Evolutionary conservation across 2,329 filamentous ascomycete species (phyloP).

Genomic region (Clonostachys byssicola): DNA sequence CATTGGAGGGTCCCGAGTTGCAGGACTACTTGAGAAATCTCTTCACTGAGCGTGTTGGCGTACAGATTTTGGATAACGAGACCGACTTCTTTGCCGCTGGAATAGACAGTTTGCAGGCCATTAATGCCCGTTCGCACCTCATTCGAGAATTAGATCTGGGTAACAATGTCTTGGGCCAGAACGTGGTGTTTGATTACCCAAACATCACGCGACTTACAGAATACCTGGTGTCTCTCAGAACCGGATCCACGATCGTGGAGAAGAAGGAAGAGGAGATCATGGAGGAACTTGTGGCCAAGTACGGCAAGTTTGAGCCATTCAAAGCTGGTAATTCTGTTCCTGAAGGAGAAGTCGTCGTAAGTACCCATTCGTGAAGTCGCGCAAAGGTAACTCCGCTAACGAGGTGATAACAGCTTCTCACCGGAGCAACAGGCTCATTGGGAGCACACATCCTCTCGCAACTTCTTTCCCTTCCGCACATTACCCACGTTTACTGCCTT

Average conservation of each 20-base stretch:
- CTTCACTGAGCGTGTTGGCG: slow-evolving; percentile 8
- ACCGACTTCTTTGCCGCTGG: slow-evolving; percentile 56
- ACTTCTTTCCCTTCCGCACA: slow-evolving; percentile 50
- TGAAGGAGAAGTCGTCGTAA: slow-evolving; percentile 21
- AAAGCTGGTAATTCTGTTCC: slow-evolving; percentile 11
- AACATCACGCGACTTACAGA: background rate
- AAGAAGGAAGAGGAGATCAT: slow-evolving; percentile 22
- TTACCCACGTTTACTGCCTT: slow-evolving; percentile 45
- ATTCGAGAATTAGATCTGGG: slow-evolving; percentile 43
- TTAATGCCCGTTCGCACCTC: slow-evolving; percentile 47
- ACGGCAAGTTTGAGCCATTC: slow-evolving; percentile 22
- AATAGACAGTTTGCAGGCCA: slow-evolving; percentile 54
- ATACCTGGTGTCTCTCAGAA: slow-evolving; percentile 14
- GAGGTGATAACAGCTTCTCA: slow-evolving; percentile 34
- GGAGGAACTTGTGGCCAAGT: slow-evolving; percentile 26
- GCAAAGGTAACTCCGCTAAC: background rate
- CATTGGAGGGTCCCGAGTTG: slow-evolving; percentile 12
- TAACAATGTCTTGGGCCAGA: slow-evolving; percentile 41
- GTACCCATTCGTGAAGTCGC: slow-evolving; percentile 5
- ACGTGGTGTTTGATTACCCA: slow-evolving; percentile 54
- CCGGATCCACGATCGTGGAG: slow-evolving; percentile 4
- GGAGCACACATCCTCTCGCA: slow-evolving; percentile 55
- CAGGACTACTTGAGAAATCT: slow-evolving; percentile 24
- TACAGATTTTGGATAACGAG: slow-evolving; percentile 15
- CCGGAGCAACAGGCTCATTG: slow-evolving; percentile 57